Conservation (phyloP, 345 rosid genomes). For the Camelina sativa region DNA sequence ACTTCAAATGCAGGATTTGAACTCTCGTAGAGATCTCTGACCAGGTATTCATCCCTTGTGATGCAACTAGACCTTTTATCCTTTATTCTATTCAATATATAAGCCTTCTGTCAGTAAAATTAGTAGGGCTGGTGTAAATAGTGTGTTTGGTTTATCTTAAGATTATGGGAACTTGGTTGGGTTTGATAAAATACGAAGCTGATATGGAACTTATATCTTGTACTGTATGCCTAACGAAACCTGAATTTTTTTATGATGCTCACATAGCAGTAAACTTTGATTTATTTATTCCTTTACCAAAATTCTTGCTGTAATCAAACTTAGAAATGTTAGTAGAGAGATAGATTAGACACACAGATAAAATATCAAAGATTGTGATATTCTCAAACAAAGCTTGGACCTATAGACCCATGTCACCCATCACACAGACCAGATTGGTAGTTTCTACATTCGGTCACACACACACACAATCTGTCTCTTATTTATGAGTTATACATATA, state of each 20-base stretch:
- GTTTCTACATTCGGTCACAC: conserved; percentile 25
- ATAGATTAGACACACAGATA: conserved; percentile 20
- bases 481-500: conserved; percentile 16
- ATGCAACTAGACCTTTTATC: conserved; percentile 41
- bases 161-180: conserved; percentile 14
- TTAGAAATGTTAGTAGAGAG: conserved; percentile 19
- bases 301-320: conserved; percentile 11
- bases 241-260: conserved; percentile 20
- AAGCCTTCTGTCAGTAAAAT: conserved; percentile 4
- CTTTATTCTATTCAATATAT: neutral
- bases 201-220: conserved; percentile 11
- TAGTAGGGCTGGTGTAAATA: neutral
- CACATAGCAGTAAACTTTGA: conserved; percentile 17
- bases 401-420: conserved; percentile 31
- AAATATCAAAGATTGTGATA: conserved; percentile 19
- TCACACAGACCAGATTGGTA: conserved; percentile 20
- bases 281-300: conserved; percentile 11
- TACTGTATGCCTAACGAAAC: conserved; percentile 8
- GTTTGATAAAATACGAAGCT: conserved; percentile 20
- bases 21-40: conserved; percentile 67
- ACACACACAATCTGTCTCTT: conserved; percentile 13
- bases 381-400: conserved; percentile 26
- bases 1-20: conserved; percentile 96
- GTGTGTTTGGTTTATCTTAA: conserved; percentile 17
- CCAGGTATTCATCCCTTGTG: conserved; percentile 29